A percentile compares a stretch with the other conserved stretches of the same genome.
Conservation (phyloP, 2,329 filamentous ascomycete genomes). For the Dactylellina parvicollis region DNA sequence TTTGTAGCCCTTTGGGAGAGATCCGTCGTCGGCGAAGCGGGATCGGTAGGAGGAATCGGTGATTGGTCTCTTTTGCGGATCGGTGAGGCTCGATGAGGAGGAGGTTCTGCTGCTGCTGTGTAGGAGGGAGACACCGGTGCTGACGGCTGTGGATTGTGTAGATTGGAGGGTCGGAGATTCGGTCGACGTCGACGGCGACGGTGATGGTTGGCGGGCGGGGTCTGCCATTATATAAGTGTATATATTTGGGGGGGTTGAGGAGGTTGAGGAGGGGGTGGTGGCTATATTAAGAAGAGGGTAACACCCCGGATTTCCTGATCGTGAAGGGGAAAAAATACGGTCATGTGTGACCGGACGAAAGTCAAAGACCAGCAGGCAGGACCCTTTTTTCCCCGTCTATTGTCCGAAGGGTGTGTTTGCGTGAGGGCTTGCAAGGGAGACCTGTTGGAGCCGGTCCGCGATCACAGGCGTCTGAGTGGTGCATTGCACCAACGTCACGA, state of each 20-base stretch:
- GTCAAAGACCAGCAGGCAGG: constrained; percentile 15
- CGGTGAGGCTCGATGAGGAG: constrained; percentile 6
- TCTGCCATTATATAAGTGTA: constrained; percentile 32
- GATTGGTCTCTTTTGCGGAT: constrained; percentile 37
- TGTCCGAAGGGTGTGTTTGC: not conserved
- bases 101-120: constrained; percentile 31
- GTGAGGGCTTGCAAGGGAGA: not conserved
- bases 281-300: constrained; percentile 17
- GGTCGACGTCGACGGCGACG: constrained; percentile 4
- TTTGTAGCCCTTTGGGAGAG: constrained; percentile 13
- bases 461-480: constrained; percentile 7
- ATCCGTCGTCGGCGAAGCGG: constrained; percentile 26
- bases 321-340: constrained; percentile 1
- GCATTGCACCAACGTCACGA: not conserved
- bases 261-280: constrained; percentile 23
- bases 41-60: constrained; percentile 43
- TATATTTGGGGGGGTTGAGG: constrained; percentile 6
- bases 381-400: constrained; percentile 29
- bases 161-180: not conserved
- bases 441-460: no score
- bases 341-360: constrained; percentile 5
- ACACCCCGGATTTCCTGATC: constrained; percentile 6
- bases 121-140: constrained; percentile 9
- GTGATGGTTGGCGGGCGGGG: constrained; percentile 16
- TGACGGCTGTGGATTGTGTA: not conserved